phyloP scores from a whole-genome alignment of 495 filamentous ascomycete species.

The Xylaria intraflava region DNA sequence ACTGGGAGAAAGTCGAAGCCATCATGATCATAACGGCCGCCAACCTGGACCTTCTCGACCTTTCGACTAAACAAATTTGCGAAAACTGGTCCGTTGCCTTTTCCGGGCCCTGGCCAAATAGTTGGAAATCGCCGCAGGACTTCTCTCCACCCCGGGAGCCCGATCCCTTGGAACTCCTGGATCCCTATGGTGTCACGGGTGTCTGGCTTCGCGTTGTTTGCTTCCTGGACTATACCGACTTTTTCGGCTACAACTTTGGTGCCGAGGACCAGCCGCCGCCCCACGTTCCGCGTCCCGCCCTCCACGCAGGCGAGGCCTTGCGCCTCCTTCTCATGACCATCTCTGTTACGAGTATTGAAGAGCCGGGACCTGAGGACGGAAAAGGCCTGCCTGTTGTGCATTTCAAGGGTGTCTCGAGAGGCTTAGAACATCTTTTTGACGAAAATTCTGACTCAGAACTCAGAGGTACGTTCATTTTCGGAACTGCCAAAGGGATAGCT shows the following conservation, averaged over 20 bases:
- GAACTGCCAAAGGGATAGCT: constrained; percentile 25
- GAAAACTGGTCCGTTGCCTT: constrained; percentile 47
- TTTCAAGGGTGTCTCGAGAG: constrained; percentile 50
- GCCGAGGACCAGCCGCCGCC: constrained; percentile 18
- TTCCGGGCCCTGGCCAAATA: constrained; percentile 43
- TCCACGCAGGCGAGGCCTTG: constrained; percentile 52
- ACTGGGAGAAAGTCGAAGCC: constrained; percentile 67
- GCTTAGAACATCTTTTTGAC: constrained; percentile 51
- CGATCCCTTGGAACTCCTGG: constrained; percentile 36
- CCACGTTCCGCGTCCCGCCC: constrained; percentile 40
- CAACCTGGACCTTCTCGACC: constrained; percentile 44
- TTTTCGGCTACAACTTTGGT: constrained; percentile 56
- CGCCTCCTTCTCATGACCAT: constrained; percentile 60
- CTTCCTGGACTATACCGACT: constrained; percentile 51
- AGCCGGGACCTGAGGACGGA: constrained; percentile 44
- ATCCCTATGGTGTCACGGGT: constrained; percentile 56
- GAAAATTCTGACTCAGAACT: constrained; percentile 53
- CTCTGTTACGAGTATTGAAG: constrained; percentile 44
- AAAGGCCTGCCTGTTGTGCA: constrained; percentile 50
- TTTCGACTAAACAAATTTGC: constrained; percentile 37
- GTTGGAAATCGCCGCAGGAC: constrained; percentile 28
- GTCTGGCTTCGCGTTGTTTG: constrained; percentile 48
- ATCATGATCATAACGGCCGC: constrained; percentile 53
- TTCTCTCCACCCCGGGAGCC: constrained; percentile 20
- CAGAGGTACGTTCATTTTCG: constrained; percentile 33